A percentile compares a stretch with the other conserved stretches of the same genome.
These are phyloP conservation scores for Leucogyrophana mollusca DNA, from an alignment of 768 basidiomycete genomes.

Conservation along the genomic window DNA sequence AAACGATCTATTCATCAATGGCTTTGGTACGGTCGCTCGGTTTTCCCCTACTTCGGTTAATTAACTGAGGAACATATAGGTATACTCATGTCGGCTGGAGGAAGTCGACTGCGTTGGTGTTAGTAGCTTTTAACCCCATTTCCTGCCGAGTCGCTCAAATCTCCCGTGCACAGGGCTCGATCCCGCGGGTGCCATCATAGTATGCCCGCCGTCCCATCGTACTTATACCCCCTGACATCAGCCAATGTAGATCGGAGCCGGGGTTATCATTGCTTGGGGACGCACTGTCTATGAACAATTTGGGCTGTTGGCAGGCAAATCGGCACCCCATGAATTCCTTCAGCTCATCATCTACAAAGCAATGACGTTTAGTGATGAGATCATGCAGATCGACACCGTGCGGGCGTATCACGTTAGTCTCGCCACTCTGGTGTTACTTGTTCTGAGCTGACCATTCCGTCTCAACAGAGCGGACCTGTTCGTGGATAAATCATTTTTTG, in stretches of 20 bases:
- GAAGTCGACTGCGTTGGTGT: slow-evolving; percentile 84
- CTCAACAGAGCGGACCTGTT: slow-evolving; percentile 68
- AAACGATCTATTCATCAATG: slow-evolving; percentile 87
- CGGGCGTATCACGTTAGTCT: slow-evolving; percentile 83
- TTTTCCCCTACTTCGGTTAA: not conserved
- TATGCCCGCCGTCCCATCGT: slow-evolving; percentile 33
- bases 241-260: slow-evolving; percentile 62
- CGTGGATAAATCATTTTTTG: too few relatives aligned
- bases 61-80: slow-evolving; percentile 38
- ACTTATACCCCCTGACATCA: slow-evolving; percentile 2
- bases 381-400: slow-evolving; percentile 87
- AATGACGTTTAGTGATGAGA: slow-evolving; percentile 83
- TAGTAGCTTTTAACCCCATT: slow-evolving; percentile 28
- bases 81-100: slow-evolving; percentile 80
- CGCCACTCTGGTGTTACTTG: slow-evolving; percentile 6
- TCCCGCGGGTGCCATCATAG: slow-evolving; percentile 74
- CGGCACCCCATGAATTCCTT: slow-evolving; percentile 87
- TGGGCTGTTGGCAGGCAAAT: slow-evolving; percentile 84
- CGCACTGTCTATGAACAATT: slow-evolving; percentile 81
- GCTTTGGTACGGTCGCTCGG: slow-evolving; percentile 51
- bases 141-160: not conserved
- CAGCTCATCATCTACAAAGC: slow-evolving; percentile 91
- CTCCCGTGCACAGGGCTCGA: slow-evolving; percentile 55
- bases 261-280: slow-evolving; percentile 76
- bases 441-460: slow-evolving; percentile 2